Evolutionary conservation across 495 filamentous ascomycete species (phyloP).

Genomic region (Annulohypoxylon bovei): DNA sequence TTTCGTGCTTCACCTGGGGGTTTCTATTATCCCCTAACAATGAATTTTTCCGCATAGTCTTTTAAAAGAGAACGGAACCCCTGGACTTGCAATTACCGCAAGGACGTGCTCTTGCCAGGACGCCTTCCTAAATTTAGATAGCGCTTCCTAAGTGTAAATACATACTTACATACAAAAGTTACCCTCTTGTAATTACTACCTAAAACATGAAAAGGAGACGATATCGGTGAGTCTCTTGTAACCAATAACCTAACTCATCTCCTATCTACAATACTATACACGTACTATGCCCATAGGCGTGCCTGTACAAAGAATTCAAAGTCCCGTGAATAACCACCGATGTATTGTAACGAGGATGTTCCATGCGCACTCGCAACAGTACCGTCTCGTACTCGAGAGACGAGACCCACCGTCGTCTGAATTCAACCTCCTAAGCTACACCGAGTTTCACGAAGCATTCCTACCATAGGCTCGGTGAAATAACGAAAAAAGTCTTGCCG

Average conservation of each 20-base stretch:
- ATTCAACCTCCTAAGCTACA: conserved; percentile 26
- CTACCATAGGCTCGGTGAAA: conserved; percentile 36
- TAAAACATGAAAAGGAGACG: conserved; percentile 12
- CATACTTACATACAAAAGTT: conserved; percentile 5
- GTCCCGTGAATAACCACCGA: neutral
- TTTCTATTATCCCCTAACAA: conserved; percentile 15
- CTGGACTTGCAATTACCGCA: conserved; percentile 31
- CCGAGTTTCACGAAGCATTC: conserved; percentile 29
- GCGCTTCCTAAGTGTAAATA: conserved; percentile 20
- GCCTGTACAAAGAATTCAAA: neutral
- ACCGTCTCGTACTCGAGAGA: conserved; percentile 9
- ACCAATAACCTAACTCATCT: neutral
- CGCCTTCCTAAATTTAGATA: conserved; percentile 38
- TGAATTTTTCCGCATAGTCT: conserved; percentile 25
- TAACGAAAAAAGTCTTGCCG: conserved; percentile 23
- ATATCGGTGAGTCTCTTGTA: neutral
- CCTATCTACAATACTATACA: neutral
- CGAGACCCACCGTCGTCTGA: conserved; percentile 30
- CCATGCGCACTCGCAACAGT: conserved; percentile 30
- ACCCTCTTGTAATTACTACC: neutral
- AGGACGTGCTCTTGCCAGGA: conserved; percentile 33
- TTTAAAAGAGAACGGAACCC: conserved; percentile 15
- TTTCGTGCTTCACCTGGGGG: neutral
- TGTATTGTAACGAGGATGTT: conserved; percentile 28
- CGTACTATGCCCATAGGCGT: neutral